Base-by-base conservation (phyloP, 2,329 filamentous ascomycete genomes). In the Diaporthe batatas region DNA sequence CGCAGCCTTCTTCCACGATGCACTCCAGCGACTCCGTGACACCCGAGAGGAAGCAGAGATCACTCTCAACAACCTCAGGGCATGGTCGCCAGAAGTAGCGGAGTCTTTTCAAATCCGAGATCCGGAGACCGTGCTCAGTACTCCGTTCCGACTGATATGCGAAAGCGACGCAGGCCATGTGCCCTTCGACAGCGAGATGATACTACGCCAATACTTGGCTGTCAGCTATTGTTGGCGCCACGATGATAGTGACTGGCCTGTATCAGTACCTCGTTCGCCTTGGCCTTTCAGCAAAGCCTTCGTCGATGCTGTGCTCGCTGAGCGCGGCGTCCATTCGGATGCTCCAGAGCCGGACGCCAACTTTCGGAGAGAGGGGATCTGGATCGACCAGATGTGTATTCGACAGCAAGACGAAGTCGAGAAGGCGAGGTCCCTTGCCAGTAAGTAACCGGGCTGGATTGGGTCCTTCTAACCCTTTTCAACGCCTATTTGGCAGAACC, bases 271-370 rank as follows among this genome's bases (percentile, higher is more conserved):
- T 54, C 16, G 3, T 54, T 54, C 51, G 25, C 51, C 51, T 32
- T 54, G 51, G 51, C 51, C 51, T 54, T 54, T 54, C 7, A 54
- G 51, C 51, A 54, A 54, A 54, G 51, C 51, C 51, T 54, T 54
- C 51, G 51, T 54, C 7, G 51, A 54, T 54, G 51, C 51, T 21
- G 51, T 54, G 25, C 51, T 54, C 14, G 51, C 51, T 54, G 51
- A 54, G 51, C 51, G 51, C 51, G 51, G 51, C 32, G 51, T 54
- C 21, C 11, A 54, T 54, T 54, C 14, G 51, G 51, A 54, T 54
- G 51, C 51, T 11, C 51, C 16, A 32, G 51, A 54, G 51, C 51
- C 25, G 25, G 51, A 54, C 51, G 25, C 51, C 25, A 54, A 54
- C 25, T 54, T 21, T 54, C 51, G 51, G 51, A 54, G 51, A 32